Evolutionary conservation across 225 moss, liverwort and hornwort species (phyloP).

Genomic region (Straminergon stramineum): DNA sequence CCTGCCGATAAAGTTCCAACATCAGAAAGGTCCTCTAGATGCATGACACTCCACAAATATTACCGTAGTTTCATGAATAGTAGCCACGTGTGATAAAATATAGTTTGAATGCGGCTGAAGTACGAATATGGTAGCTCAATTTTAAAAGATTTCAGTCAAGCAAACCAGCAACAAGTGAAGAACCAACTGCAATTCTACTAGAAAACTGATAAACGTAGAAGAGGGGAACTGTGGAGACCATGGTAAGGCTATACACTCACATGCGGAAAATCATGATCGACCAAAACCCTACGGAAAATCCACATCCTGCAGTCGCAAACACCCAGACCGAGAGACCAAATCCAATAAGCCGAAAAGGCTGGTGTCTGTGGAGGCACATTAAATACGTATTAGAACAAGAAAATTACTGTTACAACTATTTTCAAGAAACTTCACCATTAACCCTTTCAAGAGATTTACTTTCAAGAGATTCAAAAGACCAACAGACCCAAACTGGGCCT

Average conservation of each 20-base stretch:
- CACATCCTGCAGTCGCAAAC: constrained; percentile 80
- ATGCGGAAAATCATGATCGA: constrained; percentile 65
- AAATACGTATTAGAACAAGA: background rate
- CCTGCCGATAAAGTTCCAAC: constrained; percentile 7
- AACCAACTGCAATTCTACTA: background rate
- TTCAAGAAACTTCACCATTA: background rate
- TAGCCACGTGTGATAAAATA: background rate
- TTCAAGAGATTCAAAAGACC: background rate
- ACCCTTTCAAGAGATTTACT: background rate
- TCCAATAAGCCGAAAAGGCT: constrained; percentile 84
- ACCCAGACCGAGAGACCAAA: constrained; percentile 85
- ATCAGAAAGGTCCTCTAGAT: background rate
- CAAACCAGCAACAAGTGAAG: background rate
- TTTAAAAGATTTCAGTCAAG: background rate
- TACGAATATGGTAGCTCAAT: background rate
- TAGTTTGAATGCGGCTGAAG: background rate
- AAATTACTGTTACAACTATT: background rate
- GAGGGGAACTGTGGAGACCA: background rate
- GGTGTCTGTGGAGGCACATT: constrained; percentile 20
- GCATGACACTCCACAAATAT: background rate
- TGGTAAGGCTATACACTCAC: constrained; percentile 12
- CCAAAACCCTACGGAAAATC: constrained; percentile 75
- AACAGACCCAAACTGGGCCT: background rate
- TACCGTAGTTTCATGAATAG: background rate
- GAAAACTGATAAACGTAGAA: background rate